Evolutionary conservation across 2,329 filamentous ascomycete species (phyloP), one percentile per base, ranked within the genome.

Genomic region (Beauveria sp.): DNA sequence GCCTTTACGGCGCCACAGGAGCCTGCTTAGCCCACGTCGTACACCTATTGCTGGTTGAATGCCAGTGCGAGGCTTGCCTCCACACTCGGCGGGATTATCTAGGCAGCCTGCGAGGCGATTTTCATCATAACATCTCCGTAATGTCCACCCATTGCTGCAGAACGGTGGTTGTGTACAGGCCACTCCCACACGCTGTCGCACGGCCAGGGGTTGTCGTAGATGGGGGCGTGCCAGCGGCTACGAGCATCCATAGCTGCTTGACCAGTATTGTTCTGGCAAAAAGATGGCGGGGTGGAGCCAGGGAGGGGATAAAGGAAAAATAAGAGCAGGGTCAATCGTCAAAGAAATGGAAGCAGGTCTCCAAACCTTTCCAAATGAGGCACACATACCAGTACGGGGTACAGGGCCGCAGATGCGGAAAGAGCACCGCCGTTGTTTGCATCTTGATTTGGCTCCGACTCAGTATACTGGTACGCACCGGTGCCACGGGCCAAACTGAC

Each of bases 181-280:
- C 55, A 58, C 55, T 16, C 18, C 28, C 28, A 18, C 22, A 26
- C 16, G 12, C 16, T 40, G 18, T 42, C 12, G 8, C 12, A 14
- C 8, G 34, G 28, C 46, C 45, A 50, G 30, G 46, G 56, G 56
- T 10, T 49, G 55, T 57, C 28, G 24, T 47, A 42, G 30, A 34
- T 38, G 22, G 57, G 57, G 57, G 57, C 47, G 57, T 59, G 57
- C 12, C 47, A 59, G 47, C 57, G 57, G 47, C 47, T 59, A 45
- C 57, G 16, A 38, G 34, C 34, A 38, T 38, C 34, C 30, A 34
- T 14, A 38, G 34, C 34, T 38, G 34, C 34, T 38, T 14, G 14
- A 38, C 34, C 34, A 38, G 34, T 38, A 38, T 43, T 38, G 12
- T 38, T 38, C 34, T 54, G 52, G 14, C 12, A 20, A 30, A 26